Evolutionary conservation across 2,329 filamentous ascomycete species (phyloP).

Genomic region (Epichloe sylvatica): DNA sequence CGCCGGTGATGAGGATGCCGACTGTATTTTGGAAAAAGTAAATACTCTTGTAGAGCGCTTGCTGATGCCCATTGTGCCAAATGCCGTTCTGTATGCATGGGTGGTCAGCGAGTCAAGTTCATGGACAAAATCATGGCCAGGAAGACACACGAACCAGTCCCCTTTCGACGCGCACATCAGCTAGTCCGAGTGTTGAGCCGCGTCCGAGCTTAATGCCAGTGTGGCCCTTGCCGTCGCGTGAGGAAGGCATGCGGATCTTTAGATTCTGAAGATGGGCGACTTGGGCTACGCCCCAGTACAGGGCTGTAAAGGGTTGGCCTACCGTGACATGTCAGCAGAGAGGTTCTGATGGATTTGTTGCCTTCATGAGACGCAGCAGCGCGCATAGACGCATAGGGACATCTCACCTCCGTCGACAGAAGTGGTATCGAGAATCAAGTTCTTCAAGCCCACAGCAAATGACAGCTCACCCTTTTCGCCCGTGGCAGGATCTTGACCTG

Average conservation of each 20-base stretch:
- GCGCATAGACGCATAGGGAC: not conserved
- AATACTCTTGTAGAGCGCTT: constrained; percentile 29
- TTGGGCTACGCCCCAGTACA: constrained; percentile 32
- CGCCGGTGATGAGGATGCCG: constrained; percentile 17
- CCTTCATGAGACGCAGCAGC: not conserved
- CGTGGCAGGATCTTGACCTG: constrained; percentile 21
- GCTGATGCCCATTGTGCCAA: constrained; percentile 29
- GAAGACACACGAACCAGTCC: constrained; percentile 11
- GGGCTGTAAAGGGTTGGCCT: constrained; percentile 23
- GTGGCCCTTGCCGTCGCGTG: constrained; percentile 23
- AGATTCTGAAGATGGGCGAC: constrained; percentile 28
- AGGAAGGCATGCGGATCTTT: constrained; percentile 26
- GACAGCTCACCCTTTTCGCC: constrained; percentile 22
- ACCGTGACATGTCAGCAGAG: not conserved
- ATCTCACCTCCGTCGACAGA: constrained; percentile 17
- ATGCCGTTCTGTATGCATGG: constrained; percentile 25
- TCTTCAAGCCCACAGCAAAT: constrained; percentile 30
- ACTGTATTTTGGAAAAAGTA: constrained; percentile 29
- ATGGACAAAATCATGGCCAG: not conserved
- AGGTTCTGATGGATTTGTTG: not conserved
- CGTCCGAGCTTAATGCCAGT: constrained; percentile 26
- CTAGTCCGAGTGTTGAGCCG: constrained; percentile 27
- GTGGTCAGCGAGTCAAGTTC: not conserved
- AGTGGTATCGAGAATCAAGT: constrained; percentile 29
- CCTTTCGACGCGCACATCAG: constrained; percentile 26